These are phyloP conservation scores for Hansenula sp. DNA, from an alignment of 1,139 yeast species.

Conservation along the genomic window DNA sequence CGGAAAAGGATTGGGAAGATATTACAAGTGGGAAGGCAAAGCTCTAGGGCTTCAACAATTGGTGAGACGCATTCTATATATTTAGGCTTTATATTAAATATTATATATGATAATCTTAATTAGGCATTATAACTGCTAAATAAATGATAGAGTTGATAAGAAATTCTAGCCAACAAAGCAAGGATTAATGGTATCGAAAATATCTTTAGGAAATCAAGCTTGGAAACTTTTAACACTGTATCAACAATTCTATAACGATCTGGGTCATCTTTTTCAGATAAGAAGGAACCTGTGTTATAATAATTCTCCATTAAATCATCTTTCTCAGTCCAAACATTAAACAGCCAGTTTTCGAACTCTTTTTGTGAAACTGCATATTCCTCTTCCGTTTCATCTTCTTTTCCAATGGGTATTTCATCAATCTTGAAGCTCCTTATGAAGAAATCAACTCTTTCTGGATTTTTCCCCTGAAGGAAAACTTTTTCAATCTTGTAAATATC, in stretches of 20 bases:
- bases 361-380: conserved; percentile 40
- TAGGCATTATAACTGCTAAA: not conserved
- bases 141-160: not conserved
- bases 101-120: not conserved
- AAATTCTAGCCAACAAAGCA: conserved; percentile 3
- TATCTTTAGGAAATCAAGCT: conserved; percentile 27
- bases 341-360: conserved; percentile 72
- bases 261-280: conserved; percentile 14
- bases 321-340: conserved; percentile 72
- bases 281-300: conserved; percentile 55
- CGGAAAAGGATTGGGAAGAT: conserved; percentile 55
- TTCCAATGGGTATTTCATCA: conserved; percentile 64
- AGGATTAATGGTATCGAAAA: conserved; percentile 29
- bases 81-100: no score
- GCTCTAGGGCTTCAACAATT: no score
- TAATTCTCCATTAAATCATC: conserved; percentile 63
- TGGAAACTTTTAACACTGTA: conserved; percentile 22
- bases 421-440: conserved; percentile 58
- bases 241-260: conserved; percentile 19
- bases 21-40: conserved; percentile 33
- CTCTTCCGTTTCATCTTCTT: conserved; percentile 39
- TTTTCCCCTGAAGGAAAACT: conserved; percentile 64
- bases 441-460: conserved; percentile 64
- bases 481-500: conserved; percentile 63
- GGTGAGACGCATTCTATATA: no score